These are phyloP conservation scores for Penicillium coprophilum DNA, from an alignment of 495 filamentous ascomycete genomes.

Conservation along the genomic window DNA sequence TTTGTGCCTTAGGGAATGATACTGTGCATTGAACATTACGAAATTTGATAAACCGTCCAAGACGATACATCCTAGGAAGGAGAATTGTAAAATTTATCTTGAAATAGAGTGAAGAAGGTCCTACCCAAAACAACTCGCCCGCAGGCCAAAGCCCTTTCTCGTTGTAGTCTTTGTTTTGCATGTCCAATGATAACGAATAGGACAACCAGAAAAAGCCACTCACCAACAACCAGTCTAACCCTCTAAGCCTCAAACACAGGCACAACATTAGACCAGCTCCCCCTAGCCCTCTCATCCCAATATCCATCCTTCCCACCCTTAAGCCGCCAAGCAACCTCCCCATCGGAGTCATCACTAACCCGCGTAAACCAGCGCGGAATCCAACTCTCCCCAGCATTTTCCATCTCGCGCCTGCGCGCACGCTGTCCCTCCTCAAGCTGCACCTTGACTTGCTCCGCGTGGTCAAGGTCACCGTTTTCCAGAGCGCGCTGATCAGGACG, in stretches of 20 bases:
- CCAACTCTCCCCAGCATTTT: constrained; percentile 68
- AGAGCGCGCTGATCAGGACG: constrained; percentile 90
- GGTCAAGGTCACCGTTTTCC: constrained; percentile 79
- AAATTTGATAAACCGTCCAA: not conserved
- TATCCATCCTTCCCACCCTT: constrained; percentile 81
- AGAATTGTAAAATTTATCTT: constrained; percentile 3
- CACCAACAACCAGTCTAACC: not conserved
- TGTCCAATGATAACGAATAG: not conserved
- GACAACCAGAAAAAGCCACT: not conserved
- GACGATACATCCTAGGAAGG: not conserved
- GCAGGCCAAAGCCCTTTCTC: not conserved
- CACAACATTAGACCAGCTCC: constrained; percentile 67
- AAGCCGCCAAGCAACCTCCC: constrained; percentile 78
- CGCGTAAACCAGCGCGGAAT: constrained; percentile 79
- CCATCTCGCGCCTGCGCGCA: constrained; percentile 68
- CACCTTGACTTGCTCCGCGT: constrained; percentile 80
- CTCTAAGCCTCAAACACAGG: constrained; percentile 62
- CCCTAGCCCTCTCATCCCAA: constrained; percentile 79
- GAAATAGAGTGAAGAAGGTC: constrained; percentile 18
- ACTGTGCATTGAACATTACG: not conserved
- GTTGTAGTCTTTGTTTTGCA: not conserved
- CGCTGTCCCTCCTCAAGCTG: constrained; percentile 84
- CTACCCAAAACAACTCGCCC: constrained; percentile 9
- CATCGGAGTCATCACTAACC: constrained; percentile 51
- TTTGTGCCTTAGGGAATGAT: not conserved